Evolutionary conservation across 2,329 filamentous ascomycete species (phyloP), one percentile per base, ranked within the genome.

Genomic region (Paecilomyces niveus): DNA sequence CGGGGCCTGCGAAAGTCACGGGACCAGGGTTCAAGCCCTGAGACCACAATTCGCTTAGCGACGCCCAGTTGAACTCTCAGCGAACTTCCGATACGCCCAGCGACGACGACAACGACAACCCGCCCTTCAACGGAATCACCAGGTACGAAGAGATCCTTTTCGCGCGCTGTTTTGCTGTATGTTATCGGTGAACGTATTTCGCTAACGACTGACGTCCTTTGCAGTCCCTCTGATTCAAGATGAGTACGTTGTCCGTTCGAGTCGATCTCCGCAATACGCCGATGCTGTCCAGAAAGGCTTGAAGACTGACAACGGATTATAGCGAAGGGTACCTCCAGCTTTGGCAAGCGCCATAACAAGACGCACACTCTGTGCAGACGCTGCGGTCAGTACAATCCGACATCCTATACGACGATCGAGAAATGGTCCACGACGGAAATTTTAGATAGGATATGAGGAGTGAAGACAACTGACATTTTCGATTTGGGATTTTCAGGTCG

Each of bases 351-450:
- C 87, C 91, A 95, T 86, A 96, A 93, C 87, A 96, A 96, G 88
- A 91, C 92, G 85, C 92, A 97, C 88, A 92, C 89, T 80, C 84
- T 97, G 81, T 97, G 92, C 90, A 89, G 92, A 86, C 92, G 92
- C 83, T 97, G 92, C 87, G 92, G 91, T 94, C 82, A 86, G 89
- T 91, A 73, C 50, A 56, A 55, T 49, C n/a, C 51, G 32, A 22
- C 31, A n/a, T 52, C 35, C 56, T 45, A 18, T 45, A 31, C 39
- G 18, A 51, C 53, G 45, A 39, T 10, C 29, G 18, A 51, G 52
- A 18, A 35, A 39, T 18, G 57, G 49, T 29, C 31, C 35, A 54
- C 54, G 56, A 55, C 22, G 58, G 33, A 50, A 54, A 53, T 54
- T 56, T 49, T 61, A 61, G 61, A 50, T 45, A 50, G 32, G 50